Conservation (phyloP, 1,284 basidiomycete genomes). For the Fistulina hepatica region DNA sequence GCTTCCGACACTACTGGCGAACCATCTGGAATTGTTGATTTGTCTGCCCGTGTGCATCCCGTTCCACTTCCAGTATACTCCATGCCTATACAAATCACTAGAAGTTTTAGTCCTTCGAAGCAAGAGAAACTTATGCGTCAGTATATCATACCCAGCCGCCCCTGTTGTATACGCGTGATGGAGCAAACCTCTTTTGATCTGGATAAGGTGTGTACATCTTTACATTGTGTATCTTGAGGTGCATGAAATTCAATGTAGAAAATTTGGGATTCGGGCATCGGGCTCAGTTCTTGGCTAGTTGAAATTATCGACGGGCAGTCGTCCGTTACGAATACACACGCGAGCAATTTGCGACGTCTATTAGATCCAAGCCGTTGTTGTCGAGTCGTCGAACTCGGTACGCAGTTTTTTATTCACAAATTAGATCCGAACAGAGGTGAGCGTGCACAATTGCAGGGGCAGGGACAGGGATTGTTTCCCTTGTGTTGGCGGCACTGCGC, state of each 20-base stretch:
- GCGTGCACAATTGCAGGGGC: slow-evolving; percentile 51
- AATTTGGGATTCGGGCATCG: slow-evolving; percentile 87
- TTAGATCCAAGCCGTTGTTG: no score
- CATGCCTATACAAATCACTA: slow-evolving; percentile 48
- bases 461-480: slow-evolving; percentile 71
- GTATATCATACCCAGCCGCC: slow-evolving; percentile 32
- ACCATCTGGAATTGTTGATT: slow-evolving; percentile 2
- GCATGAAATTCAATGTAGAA: slow-evolving; percentile 44
- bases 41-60: not conserved
- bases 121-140: slow-evolving; percentile 70
- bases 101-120: slow-evolving; percentile 13
- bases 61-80: slow-evolving; percentile 50
- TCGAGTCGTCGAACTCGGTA: slow-evolving; percentile 60
- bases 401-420: slow-evolving; percentile 11
- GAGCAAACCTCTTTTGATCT: slow-evolving; percentile 83
- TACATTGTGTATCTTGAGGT: slow-evolving; percentile 13
- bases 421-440: not conserved
- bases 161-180: slow-evolving; percentile 4
- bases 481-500: slow-evolving; percentile 49
- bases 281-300: slow-evolving; percentile 65
- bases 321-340: no score
- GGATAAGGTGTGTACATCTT: slow-evolving; percentile 57
- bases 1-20: slow-evolving; percentile 1
- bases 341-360: no score
- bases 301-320: not conserved